A percentile compares a stretch with the other conserved stretches of the same genome.
phyloP scores from a whole-genome alignment of 2,329 filamentous ascomycete genomes.

The Diaporthe ilicicola region DNA sequence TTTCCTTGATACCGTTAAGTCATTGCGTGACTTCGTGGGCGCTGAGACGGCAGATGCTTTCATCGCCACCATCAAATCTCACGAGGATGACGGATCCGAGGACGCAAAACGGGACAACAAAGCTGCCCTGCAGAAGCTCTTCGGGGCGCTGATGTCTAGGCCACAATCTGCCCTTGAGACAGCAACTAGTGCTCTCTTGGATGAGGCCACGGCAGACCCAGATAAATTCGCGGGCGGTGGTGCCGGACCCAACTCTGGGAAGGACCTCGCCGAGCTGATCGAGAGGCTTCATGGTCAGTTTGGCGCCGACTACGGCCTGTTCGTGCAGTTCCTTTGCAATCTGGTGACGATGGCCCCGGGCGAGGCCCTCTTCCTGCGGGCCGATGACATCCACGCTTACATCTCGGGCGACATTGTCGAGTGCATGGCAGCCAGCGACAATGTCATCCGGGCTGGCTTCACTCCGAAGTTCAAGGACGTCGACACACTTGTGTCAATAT shows the following conservation, averaged over 20 bases:
- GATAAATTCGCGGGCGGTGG: conserved; percentile 79
- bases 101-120: conserved; percentile 69
- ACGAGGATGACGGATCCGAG: conserved; percentile 49
- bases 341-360: conserved; percentile 87
- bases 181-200: conserved; percentile 74
- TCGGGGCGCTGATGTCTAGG: conserved; percentile 83
- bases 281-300: conserved; percentile 83
- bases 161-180: conserved; percentile 70
- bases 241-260: conserved; percentile 71
- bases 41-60: conserved; percentile 68
- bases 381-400: conserved; percentile 98
- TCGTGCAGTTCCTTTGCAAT: conserved; percentile 97
- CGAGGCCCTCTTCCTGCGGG: conserved; percentile 94
- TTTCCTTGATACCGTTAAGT: conserved; percentile 70
- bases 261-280: conserved; percentile 80
- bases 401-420: conserved; percentile 94
- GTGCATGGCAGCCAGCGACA: conserved; percentile 99
- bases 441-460: conserved; percentile 95
- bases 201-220: conserved; percentile 73
- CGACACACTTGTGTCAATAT: conserved; percentile 83
- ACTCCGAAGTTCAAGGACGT: conserved; percentile 99
- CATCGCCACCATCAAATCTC: conserved; percentile 56
- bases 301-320: conserved; percentile 88
- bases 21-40: conserved; percentile 73
- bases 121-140: conserved; percentile 76